Base-by-base conservation (phyloP, 2,329 filamentous ascomycete genomes). In the Phialophora macrospora region DNA sequence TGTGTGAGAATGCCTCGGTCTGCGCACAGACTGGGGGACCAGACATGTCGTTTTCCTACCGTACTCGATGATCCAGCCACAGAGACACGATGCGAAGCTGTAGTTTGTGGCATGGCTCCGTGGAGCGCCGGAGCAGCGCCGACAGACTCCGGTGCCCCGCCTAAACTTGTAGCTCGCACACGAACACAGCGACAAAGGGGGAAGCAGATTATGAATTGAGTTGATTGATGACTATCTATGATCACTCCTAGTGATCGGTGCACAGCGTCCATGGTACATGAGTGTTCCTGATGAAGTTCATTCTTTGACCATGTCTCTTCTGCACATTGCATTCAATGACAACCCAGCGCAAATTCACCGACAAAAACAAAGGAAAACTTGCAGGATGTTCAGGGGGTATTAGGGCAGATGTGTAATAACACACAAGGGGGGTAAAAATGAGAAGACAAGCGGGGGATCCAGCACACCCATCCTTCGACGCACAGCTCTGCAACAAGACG, bases 401-500 rank as follows among this genome's bases (percentile, higher is more conserved):
- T 66, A 63, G 55, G 64, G 64, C 55, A 58, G 22, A 38, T 60
- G 63, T 65, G 63, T 57, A 28, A 65, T 58, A 65, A 65, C 58
- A 65, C 63, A 60, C 20, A 51, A 28, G 24, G 24, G 51, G 52
- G 26, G 28, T n/a, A 55, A 20, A 8, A 11, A 34, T 55, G 58
- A 51, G 26, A 26, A 11, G 14, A 11, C 11, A 52, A n/a, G 22
- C 24, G 58, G 32, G 46, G 32, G 17, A 26, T 63, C 41, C 55
- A 63, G 60, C 51, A 46, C 49, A 22, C 55, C 24, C 55, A 55
- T 60, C 52, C 57, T 28, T 52, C 30, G 55, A 49, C 51, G 58
- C 48, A 52, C 64, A 66, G 63, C 64, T 55, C 60, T 44, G 62
- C 60, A 64, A 54, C 49, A 60, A 68, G 55, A 65, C 57, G 62